Evolutionary conservation across 108 stramenopile genomes (phyloP).

Genomic region (Bacterosira constricta): DNA sequence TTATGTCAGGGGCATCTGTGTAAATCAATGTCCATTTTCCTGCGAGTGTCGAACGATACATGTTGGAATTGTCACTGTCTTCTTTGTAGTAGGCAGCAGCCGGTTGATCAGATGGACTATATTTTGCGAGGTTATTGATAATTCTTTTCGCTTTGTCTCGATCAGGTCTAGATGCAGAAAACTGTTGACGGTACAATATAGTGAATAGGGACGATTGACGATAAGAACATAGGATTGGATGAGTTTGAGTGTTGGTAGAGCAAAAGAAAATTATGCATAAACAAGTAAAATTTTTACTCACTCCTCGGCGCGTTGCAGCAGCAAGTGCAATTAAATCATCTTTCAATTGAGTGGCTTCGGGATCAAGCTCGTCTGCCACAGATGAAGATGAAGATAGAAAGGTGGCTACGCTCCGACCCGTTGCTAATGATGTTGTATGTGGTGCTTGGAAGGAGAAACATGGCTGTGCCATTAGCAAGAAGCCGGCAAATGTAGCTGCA

Average conservation of each 20-base stretch:
- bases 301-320: slow-evolving; percentile 30
- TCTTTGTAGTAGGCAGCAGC: slow-evolving; percentile 61
- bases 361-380: not conserved
- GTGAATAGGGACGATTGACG: too few species aligned
- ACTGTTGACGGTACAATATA: too few species aligned
- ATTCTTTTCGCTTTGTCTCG: slow-evolving; percentile 38
- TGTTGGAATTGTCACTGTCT: slow-evolving; percentile 3
- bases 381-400: not conserved
- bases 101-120: slow-evolving; percentile 61
- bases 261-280: not conserved
- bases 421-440: not conserved
- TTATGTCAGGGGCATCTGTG: slow-evolving; percentile 89
- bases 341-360: slow-evolving; percentile 12
- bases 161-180: slow-evolving; percentile 54
- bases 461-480: not conserved
- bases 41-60: slow-evolving; percentile 24
- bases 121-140: slow-evolving; percentile 48
- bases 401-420: not conserved
- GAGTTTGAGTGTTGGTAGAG: not conserved
- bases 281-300: not conserved
- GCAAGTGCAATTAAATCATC: slow-evolving; percentile 42
- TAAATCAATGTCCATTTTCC: slow-evolving; percentile 86
- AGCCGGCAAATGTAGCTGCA: not conserved
- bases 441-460: not conserved
- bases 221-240: not conserved